Percentiles rank a stretch among this genome's conserved stretches.
These are phyloP conservation scores for Candida multigemmis DNA, from an alignment of 805 yeast genomes.

Conservation along the genomic window DNA sequence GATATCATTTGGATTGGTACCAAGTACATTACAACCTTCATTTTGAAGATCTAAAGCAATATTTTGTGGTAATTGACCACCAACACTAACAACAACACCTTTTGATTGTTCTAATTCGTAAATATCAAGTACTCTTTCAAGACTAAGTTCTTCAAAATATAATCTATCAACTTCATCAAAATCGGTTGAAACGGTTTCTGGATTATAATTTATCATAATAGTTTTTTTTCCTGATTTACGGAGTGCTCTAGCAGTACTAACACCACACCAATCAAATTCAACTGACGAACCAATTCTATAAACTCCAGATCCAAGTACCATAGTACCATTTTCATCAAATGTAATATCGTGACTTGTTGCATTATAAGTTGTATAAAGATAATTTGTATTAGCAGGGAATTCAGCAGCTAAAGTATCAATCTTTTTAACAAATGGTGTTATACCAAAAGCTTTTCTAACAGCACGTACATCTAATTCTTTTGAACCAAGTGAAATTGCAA, in stretches of 20 bases:
- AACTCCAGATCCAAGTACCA: constrained; percentile 98
- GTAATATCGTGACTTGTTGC: constrained; percentile 78
- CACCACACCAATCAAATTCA: constrained; percentile 99
- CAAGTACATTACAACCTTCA: constrained; percentile 80
- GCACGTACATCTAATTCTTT: constrained; percentile 77
- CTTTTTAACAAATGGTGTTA: constrained; percentile 90
- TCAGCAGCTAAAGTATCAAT: constrained; percentile 98
- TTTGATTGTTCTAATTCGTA: constrained; percentile 84
- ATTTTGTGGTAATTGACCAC: constrained; percentile 97
- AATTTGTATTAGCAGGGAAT: constrained; percentile 96
- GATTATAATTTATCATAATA: constrained; percentile 94
- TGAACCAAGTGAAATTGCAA: constrained; percentile 65
- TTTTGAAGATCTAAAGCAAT: constrained; percentile 80
- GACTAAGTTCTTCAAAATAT: constrained; percentile 90
- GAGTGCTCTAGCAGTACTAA: constrained; percentile 88
- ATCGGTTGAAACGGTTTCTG: constrained; percentile 98
- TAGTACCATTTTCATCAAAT: constrained; percentile 83
- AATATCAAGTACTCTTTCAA: constrained; percentile 95
- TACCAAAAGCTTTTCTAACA: constrained; percentile 69
- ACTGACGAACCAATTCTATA: constrained; percentile 98
- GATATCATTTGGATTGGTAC: constrained; percentile 90
- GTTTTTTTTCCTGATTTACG: constrained; percentile 84
- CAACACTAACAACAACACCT: constrained; percentile 93
- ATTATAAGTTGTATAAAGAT: constrained; percentile 91
- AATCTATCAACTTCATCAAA: constrained; percentile 97